These are phyloP conservation scores for Neurospora crassa DNA, from an alignment of 2,329 filamentous ascomycete species.

Conservation along the genomic window DNA sequence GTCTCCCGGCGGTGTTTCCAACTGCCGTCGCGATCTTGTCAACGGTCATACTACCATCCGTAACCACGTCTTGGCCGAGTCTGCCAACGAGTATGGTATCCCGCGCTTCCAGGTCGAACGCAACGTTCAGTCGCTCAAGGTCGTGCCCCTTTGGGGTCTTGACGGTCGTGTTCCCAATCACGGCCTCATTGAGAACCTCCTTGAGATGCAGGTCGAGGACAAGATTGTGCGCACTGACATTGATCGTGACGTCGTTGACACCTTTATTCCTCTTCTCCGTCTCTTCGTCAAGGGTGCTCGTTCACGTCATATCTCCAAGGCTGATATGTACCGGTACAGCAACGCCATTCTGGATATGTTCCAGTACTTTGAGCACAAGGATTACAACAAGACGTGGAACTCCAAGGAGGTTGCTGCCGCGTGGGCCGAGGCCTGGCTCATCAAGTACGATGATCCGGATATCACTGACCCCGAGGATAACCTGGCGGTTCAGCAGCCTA, in stretches of 20 bases:
- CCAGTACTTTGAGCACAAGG: conserved; percentile 35
- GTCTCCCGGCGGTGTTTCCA: conserved; percentile 44
- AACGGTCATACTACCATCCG: conserved; percentile 42
- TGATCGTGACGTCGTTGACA: conserved; percentile 34
- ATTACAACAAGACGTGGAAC: conserved; percentile 38
- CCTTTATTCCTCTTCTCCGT: conserved; percentile 41
- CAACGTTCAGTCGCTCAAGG: conserved; percentile 43
- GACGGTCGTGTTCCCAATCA: conserved; percentile 43
- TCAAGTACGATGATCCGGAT: conserved; percentile 24
- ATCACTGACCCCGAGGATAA: conserved; percentile 16
- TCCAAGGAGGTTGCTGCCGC: conserved; percentile 32
- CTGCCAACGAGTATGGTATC: conserved; percentile 44
- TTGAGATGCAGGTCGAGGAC: conserved; percentile 38
- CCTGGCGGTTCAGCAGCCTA: conserved; percentile 24
- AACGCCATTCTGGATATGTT: conserved; percentile 36
- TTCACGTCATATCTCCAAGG: conserved; percentile 28
- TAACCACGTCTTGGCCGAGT: conserved; percentile 45
- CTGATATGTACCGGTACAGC: conserved; percentile 33
- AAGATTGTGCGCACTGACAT: conserved; percentile 30
- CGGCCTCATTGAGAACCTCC: conserved; percentile 42
- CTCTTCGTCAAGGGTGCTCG: conserved; percentile 36
- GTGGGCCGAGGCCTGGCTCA: conserved; percentile 38
- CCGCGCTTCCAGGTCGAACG: conserved; percentile 45
- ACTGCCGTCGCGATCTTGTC: conserved; percentile 44
- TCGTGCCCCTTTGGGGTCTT: conserved; percentile 44